Evolutionary conservation across 495 filamentous ascomycete species (phyloP).

Genomic region (Penicillium arizonense): DNA sequence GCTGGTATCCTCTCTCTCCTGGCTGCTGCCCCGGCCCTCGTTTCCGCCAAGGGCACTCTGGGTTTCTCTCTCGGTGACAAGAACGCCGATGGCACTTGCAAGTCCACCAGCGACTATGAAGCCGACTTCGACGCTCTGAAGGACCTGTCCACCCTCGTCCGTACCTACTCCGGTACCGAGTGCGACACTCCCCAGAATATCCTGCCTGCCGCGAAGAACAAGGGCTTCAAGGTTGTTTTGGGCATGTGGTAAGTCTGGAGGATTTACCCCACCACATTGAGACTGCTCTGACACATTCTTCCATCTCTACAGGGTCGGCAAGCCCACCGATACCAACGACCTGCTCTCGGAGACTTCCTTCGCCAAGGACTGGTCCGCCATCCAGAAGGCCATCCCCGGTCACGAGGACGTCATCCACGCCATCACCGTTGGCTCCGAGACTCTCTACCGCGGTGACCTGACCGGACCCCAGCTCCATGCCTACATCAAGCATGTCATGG

Average conservation of each 20-base stretch:
- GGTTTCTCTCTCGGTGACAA: slow-evolving; percentile 52
- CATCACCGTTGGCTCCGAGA: slow-evolving; percentile 77
- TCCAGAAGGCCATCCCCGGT: slow-evolving; percentile 50
- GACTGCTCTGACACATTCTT: slow-evolving; percentile 6
- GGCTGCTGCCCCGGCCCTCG: slow-evolving; percentile 42
- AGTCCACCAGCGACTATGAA: slow-evolving; percentile 60
- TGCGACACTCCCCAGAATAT: slow-evolving; percentile 67
- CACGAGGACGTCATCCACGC: slow-evolving; percentile 63
- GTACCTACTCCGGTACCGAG: slow-evolving; percentile 64
- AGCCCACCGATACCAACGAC: slow-evolving; percentile 17
- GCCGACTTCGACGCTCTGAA: slow-evolving; percentile 63
- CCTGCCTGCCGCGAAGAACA: slow-evolving; percentile 67
- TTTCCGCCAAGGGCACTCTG: slow-evolving; percentile 43
- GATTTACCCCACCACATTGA: neutral
- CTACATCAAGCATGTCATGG: slow-evolving; percentile 62
- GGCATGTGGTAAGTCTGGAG: slow-evolving; percentile 66
- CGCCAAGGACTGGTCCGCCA: slow-evolving; percentile 57
- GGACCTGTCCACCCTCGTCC: slow-evolving; percentile 57
- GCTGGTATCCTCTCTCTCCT: slow-evolving; percentile 35
- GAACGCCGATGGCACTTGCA: slow-evolving; percentile 59
- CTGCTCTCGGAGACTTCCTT: slow-evolving; percentile 54
- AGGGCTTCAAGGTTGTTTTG: slow-evolving; percentile 72
- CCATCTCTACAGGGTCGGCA: slow-evolving; percentile 55
- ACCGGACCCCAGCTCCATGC: slow-evolving; percentile 59
- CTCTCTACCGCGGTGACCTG: slow-evolving; percentile 71